These are phyloP conservation scores for Colletotrichum ledebouriae DNA, from an alignment of 2,329 filamentous ascomycete species.

Conservation along the genomic window DNA sequence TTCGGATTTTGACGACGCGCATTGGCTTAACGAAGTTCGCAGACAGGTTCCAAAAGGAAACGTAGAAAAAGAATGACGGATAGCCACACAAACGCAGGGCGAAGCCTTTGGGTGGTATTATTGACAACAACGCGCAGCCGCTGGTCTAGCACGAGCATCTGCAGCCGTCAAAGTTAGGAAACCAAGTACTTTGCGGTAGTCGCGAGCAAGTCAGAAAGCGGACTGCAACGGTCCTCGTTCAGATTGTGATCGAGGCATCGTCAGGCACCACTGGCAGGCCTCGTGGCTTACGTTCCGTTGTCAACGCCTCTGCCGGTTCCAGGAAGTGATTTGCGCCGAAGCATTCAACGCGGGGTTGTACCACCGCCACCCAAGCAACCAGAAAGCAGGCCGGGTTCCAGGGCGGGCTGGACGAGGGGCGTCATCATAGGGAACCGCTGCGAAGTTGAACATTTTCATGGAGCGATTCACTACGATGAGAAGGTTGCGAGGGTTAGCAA, in stretches of 20 bases:
- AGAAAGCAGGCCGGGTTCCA: conserved; percentile 18
- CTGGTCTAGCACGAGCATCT: conserved; percentile 20
- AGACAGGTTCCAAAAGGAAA: conserved; percentile 38
- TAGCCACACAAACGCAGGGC: conserved; percentile 37
- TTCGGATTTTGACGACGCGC: conserved; percentile 30
- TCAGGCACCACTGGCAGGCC: background rate
- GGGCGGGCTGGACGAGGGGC: background rate
- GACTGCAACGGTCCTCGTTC: conserved; percentile 2
- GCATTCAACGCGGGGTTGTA: conserved; percentile 26
- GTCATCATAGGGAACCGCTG: background rate
- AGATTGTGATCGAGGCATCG: background rate
- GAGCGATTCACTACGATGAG: conserved; percentile 16
- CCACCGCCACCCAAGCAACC: conserved; percentile 13
- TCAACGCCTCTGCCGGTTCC: conserved; percentile 13
- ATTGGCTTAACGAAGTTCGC: conserved; percentile 22
- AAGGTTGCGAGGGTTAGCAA: conserved; percentile 20
- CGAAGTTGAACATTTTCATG: conserved; percentile 5
- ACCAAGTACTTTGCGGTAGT: conserved; percentile 20
- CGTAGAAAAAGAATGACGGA: conserved; percentile 27
- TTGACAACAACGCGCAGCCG: conserved; percentile 29
- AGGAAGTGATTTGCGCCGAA: conserved; percentile 15
- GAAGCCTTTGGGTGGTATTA: conserved; percentile 26
- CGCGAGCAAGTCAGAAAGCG: background rate
- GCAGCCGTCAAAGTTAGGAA: conserved; percentile 31
- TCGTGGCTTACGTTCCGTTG: conserved; percentile 27